Conservation (phyloP, 805 yeast species). For the Yarrowia divulgata region DNA sequence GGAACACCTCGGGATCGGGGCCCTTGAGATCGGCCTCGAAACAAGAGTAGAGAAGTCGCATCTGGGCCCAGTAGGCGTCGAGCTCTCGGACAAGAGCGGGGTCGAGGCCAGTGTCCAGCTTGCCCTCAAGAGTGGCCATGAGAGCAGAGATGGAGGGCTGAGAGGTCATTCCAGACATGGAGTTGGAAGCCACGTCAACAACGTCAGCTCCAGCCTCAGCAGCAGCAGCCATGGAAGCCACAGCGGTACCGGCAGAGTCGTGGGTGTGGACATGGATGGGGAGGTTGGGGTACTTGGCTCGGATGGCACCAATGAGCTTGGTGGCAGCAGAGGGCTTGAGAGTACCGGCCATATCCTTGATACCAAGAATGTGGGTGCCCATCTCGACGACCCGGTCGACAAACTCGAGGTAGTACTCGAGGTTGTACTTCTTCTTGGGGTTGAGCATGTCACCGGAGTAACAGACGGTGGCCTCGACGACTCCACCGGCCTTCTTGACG, state of each 20-base stretch:
- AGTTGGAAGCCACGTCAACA: conserved; percentile 96
- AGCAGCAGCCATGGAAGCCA: conserved; percentile 93
- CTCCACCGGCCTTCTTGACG: conserved; percentile 97
- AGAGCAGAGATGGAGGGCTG: conserved; percentile 96
- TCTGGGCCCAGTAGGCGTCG: conserved; percentile 98
- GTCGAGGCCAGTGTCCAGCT: conserved; percentile 74
- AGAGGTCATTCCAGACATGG: conserved; percentile 98
- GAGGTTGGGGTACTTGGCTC: conserved; percentile 86
- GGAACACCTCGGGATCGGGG: conserved; percentile 98
- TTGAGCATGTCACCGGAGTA: conserved; percentile 98
- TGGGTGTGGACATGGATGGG: conserved; percentile 99
- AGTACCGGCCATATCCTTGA: conserved; percentile 99
- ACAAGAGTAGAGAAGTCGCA: conserved; percentile 94
- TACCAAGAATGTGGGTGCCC: conserved; percentile 98
- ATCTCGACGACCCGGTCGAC: conserved; percentile 83
- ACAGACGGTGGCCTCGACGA: conserved; percentile 97
- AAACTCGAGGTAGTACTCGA: conserved; percentile 83
- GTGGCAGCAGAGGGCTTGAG: conserved; percentile 94
- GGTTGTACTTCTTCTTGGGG: conserved; percentile 94
- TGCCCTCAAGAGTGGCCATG: conserved; percentile 90
- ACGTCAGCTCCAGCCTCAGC: conserved; percentile 98
- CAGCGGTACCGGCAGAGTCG: conserved; percentile 99
- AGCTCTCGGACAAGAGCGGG: conserved; percentile 75
- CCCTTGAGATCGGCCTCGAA: conserved; percentile 99
- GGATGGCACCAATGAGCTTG: conserved; percentile 75